phyloP scores from a whole-genome alignment of 495 filamentous ascomycete species.

The Darksidea phi region DNA sequence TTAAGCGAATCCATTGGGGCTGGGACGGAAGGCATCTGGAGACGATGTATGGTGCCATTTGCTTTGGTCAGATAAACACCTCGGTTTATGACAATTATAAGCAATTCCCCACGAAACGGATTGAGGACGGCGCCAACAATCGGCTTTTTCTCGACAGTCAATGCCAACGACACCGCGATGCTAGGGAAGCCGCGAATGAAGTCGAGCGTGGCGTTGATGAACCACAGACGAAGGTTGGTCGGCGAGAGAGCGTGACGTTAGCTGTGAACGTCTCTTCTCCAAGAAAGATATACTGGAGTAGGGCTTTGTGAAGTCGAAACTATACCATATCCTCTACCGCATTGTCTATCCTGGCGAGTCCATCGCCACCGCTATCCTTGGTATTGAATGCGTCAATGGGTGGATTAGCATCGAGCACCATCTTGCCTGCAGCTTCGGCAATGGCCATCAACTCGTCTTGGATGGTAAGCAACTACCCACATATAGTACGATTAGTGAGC shows the following conservation, averaged over 20 bases:
- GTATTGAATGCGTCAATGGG: conserved; percentile 15
- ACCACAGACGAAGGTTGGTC: conserved; percentile 33
- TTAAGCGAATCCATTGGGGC: conserved; percentile 21
- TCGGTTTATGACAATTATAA: conserved; percentile 23
- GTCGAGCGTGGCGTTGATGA: conserved; percentile 36
- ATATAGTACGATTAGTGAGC: no score
- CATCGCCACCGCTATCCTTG: conserved; percentile 31
- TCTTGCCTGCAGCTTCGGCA: conserved; percentile 24
- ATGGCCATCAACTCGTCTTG: conserved; percentile 18
- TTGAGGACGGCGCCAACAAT: conserved; percentile 34
- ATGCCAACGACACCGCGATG: conserved; percentile 29
- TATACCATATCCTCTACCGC: conserved; percentile 32
- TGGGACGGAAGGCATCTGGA: conserved; percentile 16
- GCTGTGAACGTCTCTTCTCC: conserved; percentile 34
- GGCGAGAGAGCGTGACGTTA: conserved; percentile 23
- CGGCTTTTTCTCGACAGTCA: conserved; percentile 27
- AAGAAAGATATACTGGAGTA: conserved; percentile 29
- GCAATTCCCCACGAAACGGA: conserved; percentile 27
- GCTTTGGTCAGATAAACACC: conserved; percentile 23
- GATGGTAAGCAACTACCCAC: conserved; percentile 11
- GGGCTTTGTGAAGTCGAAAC: conserved; percentile 2
- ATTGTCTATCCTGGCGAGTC: conserved; percentile 29
- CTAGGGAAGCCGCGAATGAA: conserved; percentile 37
- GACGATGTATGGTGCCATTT: conserved; percentile 2
- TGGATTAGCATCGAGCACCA: conserved; percentile 29